Conservation (phyloP, 2,329 filamentous ascomycete species). For the Ascochyta koolunga region DNA sequence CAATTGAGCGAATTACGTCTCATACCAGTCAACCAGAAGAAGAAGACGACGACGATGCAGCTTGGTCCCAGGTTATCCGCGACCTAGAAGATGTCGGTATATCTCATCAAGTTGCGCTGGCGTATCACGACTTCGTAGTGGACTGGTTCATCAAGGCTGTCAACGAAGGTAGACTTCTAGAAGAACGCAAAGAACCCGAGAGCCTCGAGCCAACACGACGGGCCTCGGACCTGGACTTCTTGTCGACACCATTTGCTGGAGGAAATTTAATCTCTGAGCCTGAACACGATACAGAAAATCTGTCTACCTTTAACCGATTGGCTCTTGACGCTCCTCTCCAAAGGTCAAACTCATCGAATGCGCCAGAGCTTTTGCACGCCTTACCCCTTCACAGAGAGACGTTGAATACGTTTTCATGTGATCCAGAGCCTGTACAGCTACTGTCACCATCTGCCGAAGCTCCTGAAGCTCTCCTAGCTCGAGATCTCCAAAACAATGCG, state of each 20-base stretch:
- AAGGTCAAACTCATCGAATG: slow-evolving; percentile 7
- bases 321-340: not conserved
- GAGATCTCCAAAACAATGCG: not conserved
- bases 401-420: not conserved
- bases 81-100: slow-evolving; percentile 43
- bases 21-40: slow-evolving; percentile 13
- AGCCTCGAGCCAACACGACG: slow-evolving; percentile 9
- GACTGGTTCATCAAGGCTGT: slow-evolving; percentile 41
- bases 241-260: not conserved
- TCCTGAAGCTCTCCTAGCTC: not conserved
- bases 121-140: slow-evolving; percentile 36
- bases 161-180: slow-evolving; percentile 38
- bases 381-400: too few species aligned
- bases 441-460: not conserved
- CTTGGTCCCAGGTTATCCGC: slow-evolving; percentile 40
- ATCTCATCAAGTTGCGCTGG: slow-evolving; percentile 26
- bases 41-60: slow-evolving; percentile 29
- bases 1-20: slow-evolving; percentile 31
- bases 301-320: not conserved
- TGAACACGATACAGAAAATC: not conserved
- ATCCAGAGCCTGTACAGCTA: not conserved
- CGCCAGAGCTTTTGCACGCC: slow-evolving; percentile 4
- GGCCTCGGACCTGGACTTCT: not conserved
- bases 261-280: not conserved
- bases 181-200: slow-evolving; percentile 21